phyloP scores from a whole-genome alignment of 2,329 filamentous ascomycete species.

The Paramyrothecium sp. region DNA sequence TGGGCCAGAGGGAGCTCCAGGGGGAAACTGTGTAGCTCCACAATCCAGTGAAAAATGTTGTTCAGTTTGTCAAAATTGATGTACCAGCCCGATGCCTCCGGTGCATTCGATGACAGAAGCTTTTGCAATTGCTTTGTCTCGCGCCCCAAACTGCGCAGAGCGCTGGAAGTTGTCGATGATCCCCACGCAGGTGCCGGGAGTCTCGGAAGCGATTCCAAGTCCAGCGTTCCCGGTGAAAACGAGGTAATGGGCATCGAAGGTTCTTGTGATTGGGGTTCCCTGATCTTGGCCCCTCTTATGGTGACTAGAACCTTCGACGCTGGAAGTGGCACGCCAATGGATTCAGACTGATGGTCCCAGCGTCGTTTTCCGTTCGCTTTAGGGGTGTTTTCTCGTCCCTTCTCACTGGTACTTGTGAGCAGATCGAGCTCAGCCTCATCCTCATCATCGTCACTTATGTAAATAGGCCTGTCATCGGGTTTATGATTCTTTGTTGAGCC shows the following conservation, averaged over 20 bases:
- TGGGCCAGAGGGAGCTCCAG: slow-evolving; percentile 63
- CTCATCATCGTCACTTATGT: not conserved
- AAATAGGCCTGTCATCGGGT: not conserved
- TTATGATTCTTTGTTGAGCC: not conserved
- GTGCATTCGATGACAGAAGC: slow-evolving; percentile 58
- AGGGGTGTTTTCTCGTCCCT: not conserved
- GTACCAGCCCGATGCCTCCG: slow-evolving; percentile 78
- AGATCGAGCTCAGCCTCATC: not conserved
- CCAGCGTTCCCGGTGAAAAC: slow-evolving; percentile 67
- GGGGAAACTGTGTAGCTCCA: slow-evolving; percentile 84
- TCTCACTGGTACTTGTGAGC: not conserved
- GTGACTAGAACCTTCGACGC: slow-evolving; percentile 10
- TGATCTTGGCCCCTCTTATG: slow-evolving; percentile 9
- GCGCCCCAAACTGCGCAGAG: slow-evolving; percentile 19
- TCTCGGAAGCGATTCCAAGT: slow-evolving; percentile 59
- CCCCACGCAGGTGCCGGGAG: slow-evolving; percentile 42
- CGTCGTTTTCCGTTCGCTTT: not conserved
- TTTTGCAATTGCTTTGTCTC: slow-evolving; percentile 65
- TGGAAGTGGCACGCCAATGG: not conserved
- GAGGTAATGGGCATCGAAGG: slow-evolving; percentile 19
- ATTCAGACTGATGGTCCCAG: not conserved
- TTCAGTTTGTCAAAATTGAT: slow-evolving; percentile 64
- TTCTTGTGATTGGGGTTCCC: not conserved
- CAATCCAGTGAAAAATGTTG: slow-evolving; percentile 89
- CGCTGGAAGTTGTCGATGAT: slow-evolving; percentile 18